Evolutionary conservation across 2,329 filamentous ascomycete species (phyloP).

Genomic region (Aspergillus flavus): DNA sequence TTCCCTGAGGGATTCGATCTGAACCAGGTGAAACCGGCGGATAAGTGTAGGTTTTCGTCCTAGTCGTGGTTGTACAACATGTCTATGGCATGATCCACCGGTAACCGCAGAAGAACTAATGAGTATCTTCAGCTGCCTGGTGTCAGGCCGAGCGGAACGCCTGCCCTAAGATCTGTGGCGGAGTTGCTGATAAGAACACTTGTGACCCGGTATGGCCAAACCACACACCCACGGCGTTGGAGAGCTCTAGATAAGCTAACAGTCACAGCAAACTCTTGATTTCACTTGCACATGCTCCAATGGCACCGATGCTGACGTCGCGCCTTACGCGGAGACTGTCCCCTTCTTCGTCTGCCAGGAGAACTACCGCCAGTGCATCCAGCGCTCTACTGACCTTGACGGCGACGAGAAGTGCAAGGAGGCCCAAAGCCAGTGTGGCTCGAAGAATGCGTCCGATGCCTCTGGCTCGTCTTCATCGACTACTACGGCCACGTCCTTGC

Average conservation of each 20-base stretch:
- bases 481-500: slow-evolving; percentile 28
- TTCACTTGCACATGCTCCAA: slow-evolving; percentile 63
- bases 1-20: slow-evolving; percentile 48
- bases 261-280: slow-evolving; percentile 49
- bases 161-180: slow-evolving; percentile 63
- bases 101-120: not conserved
- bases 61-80: not conserved
- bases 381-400: slow-evolving; percentile 43
- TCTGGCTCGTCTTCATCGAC: slow-evolving; percentile 31
- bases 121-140: slow-evolving; percentile 50
- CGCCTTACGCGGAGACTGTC: slow-evolving; percentile 59
- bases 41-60: slow-evolving; percentile 31
- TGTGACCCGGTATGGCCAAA: slow-evolving; percentile 58
- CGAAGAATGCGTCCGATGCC: slow-evolving; percentile 45
- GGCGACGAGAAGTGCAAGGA: slow-evolving; percentile 51
- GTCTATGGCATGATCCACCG: not conserved
- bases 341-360: slow-evolving; percentile 62
- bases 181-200: slow-evolving; percentile 51
- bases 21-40: slow-evolving; percentile 37
- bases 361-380: slow-evolving; percentile 55
- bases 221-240: not conserved
- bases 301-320: slow-evolving; percentile 57
- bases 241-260: slow-evolving; percentile 2
- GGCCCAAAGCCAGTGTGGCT: slow-evolving; percentile 54
- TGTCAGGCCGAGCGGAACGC: slow-evolving; percentile 61